These are phyloP conservation scores for Gilbertella persicaria DNA, from an alignment of 371 early-diverging fungal species.

Conservation along the genomic window DNA sequence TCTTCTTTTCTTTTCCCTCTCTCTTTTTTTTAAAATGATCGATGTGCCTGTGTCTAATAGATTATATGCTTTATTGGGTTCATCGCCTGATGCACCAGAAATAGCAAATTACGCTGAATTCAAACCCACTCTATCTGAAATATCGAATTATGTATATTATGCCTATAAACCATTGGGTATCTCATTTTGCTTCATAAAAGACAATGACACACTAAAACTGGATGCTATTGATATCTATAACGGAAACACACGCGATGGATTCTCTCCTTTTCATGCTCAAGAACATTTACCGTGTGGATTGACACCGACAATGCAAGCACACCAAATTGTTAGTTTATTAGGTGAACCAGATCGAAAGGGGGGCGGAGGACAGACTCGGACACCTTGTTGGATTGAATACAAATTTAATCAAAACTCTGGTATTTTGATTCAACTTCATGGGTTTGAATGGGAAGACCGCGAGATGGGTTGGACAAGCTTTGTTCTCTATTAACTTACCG, in stretches of 20 bases:
- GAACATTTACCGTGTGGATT: slow-evolving; percentile 33
- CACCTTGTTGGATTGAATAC: slow-evolving; percentile 56
- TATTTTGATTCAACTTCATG: slow-evolving; percentile 45
- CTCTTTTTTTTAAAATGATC: neutral
- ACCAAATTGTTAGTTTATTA: slow-evolving; percentile 42
- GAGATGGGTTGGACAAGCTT: slow-evolving; percentile 52
- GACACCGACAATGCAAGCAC: slow-evolving; percentile 30
- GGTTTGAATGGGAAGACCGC: slow-evolving; percentile 54
- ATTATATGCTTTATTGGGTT: slow-evolving; percentile 15
- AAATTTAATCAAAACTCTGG: slow-evolving; percentile 34
- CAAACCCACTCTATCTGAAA: slow-evolving; percentile 13
- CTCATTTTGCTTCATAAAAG: slow-evolving; percentile 39
- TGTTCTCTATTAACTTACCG: slow-evolving; percentile 26
- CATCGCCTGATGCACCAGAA: slow-evolving; percentile 1
- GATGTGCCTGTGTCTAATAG: slow-evolving; percentile 7
- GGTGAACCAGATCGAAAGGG: slow-evolving; percentile 56
- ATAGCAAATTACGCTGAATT: slow-evolving; percentile 1
- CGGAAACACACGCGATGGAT: slow-evolving; percentile 43
- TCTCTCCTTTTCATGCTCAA: slow-evolving; percentile 23
- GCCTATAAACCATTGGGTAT: slow-evolving; percentile 43
- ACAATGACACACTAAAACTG: slow-evolving; percentile 9
- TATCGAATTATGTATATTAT: slow-evolving; percentile 35
- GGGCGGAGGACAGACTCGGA: slow-evolving; percentile 42
- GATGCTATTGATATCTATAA: slow-evolving; percentile 51
- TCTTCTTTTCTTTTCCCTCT: neutral